These are phyloP conservation scores for Tremellales sp. DNA, from an alignment of 1,284 basidiomycete species.

Conservation along the genomic window DNA sequence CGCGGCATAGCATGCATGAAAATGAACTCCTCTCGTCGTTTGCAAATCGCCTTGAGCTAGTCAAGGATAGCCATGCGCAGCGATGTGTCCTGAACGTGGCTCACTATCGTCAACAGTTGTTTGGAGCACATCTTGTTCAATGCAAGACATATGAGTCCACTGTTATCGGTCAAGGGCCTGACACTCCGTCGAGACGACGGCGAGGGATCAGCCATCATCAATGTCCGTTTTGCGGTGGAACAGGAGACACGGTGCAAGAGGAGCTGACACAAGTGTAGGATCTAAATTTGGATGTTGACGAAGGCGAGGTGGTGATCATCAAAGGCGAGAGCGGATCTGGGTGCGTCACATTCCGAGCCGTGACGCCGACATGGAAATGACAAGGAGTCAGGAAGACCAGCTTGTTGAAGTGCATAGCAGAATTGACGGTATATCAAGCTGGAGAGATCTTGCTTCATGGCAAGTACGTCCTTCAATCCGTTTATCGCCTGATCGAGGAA, in stretches of 20 bases:
- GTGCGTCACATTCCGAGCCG: slow-evolving; percentile 39
- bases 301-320: slow-evolving; percentile 67
- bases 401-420: slow-evolving; percentile 72
- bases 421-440: slow-evolving; percentile 63
- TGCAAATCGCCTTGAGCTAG: too few species aligned
- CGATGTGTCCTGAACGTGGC: too few species aligned
- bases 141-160: background rate
- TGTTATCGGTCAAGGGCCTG: slow-evolving; percentile 23
- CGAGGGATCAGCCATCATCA: slow-evolving; percentile 34
- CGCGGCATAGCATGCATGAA: background rate
- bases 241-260: background rate
- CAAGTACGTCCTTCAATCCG: slow-evolving; percentile 50
- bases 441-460: slow-evolving; percentile 64
- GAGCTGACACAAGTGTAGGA: slow-evolving; percentile 48
- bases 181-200: slow-evolving; percentile 36
- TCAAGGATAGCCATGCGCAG: too few species aligned
- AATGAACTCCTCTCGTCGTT: too few species aligned
- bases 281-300: slow-evolving; percentile 59
- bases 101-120: background rate
- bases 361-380: background rate
- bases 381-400: slow-evolving; percentile 62
- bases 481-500: background rate
- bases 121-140: background rate
- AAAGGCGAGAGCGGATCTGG: slow-evolving; percentile 70
- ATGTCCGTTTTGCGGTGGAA: slow-evolving; percentile 13